These are phyloP conservation scores for Kitagawia praeruptora DNA, from an alignment of 129 eudicot species.

Conservation along the genomic window DNA sequence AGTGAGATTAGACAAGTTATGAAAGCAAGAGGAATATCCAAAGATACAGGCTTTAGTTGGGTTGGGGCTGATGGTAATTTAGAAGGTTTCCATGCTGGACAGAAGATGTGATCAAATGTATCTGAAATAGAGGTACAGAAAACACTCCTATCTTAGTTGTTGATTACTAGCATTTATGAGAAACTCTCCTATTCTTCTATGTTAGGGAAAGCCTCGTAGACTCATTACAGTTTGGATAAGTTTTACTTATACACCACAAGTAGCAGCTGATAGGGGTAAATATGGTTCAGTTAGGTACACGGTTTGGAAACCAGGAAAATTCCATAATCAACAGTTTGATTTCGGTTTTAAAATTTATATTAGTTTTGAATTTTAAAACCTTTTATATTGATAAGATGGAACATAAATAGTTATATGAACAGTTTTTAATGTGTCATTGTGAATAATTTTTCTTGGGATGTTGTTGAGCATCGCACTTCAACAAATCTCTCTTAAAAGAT, in stretches of 20 bases:
- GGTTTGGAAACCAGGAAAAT: not conserved
- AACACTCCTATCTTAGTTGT: not conserved
- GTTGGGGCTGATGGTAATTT: slow-evolving; percentile 50
- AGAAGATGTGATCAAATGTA: not conserved
- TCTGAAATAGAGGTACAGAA: not conserved
- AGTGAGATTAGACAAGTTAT: slow-evolving; percentile 68
- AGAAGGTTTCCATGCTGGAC: slow-evolving; percentile 21
- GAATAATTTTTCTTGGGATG: not conserved
- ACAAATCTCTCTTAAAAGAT: not conserved
- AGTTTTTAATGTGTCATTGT: too few relatives aligned
- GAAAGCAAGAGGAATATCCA: slow-evolving; percentile 61
- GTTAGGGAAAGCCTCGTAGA: not conserved
- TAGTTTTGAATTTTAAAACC: not conserved
- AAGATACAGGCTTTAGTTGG: slow-evolving; percentile 85
- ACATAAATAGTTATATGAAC: not conserved
- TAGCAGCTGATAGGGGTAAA: not conserved
- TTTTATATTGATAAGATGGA: not conserved
- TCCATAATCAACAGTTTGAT: not conserved
- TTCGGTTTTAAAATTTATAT: not conserved
- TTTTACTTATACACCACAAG: not conserved
- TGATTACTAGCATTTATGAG: not conserved
- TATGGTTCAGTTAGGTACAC: not conserved
- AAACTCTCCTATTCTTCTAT: not conserved
- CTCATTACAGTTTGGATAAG: not conserved
- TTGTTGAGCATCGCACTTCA: not conserved